Conservation (phyloP, 345 rosid species). For the Gossypium bickii region DNA sequence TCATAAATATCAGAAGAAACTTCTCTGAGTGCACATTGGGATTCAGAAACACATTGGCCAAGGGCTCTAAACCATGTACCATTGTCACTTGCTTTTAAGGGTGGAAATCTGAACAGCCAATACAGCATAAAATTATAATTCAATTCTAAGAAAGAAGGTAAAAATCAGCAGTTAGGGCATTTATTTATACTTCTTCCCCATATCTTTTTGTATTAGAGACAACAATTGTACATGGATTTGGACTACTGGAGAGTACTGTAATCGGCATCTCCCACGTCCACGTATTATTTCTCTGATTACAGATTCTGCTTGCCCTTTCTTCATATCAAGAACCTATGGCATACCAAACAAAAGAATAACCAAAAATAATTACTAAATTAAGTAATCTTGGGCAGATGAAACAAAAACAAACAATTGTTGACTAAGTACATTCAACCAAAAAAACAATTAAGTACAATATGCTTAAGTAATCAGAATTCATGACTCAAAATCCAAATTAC, state of each 20-base stretch:
- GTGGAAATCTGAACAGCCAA: conserved; percentile 39
- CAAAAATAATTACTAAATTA: neutral
- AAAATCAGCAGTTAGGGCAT: conserved; percentile 6
- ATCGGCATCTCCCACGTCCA: conserved; percentile 45
- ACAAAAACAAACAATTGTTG: neutral
- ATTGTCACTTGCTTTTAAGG: conserved; percentile 35
- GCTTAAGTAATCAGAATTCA: neutral
- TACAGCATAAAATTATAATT: conserved; percentile 12
- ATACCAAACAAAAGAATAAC: conserved; percentile 17
- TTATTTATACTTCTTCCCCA: conserved; percentile 47
- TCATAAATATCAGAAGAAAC: conserved; percentile 35
- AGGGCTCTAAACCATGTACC: conserved; percentile 56
- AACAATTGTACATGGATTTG: conserved; percentile 56
- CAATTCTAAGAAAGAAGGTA: conserved; percentile 6
- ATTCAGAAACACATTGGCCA: conserved; percentile 38
- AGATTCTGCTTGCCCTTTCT: conserved; percentile 67
- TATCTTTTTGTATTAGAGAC: conserved; percentile 44
- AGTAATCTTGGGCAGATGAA: neutral
- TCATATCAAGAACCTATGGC: conserved; percentile 56
- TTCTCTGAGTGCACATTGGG: conserved; percentile 29
- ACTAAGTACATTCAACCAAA: neutral
- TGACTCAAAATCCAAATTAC: neutral
- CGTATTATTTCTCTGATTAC: conserved; percentile 55
- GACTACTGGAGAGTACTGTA: conserved; percentile 42
- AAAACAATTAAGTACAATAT: neutral